Conservation (phyloP, 2,329 filamentous ascomycete genomes). For the Venturia asperata region DNA sequence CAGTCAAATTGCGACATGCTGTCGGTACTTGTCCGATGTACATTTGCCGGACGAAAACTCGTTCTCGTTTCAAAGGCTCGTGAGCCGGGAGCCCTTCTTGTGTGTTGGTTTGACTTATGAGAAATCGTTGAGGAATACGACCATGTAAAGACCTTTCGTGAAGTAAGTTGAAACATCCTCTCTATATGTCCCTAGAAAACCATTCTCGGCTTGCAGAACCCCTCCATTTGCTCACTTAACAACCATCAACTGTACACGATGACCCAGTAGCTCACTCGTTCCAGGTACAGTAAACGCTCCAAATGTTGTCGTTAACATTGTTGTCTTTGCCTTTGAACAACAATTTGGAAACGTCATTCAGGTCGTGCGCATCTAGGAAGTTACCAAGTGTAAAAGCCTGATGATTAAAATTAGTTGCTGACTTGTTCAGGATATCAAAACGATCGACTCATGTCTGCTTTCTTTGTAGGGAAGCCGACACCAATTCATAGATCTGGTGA, state of each 20-base stretch:
- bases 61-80: not conserved
- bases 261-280: not conserved
- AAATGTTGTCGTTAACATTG: not conserved
- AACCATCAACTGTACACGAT: too few species aligned
- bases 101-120: not conserved
- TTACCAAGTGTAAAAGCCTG: not conserved
- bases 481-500: not conserved
- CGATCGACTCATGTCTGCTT: not conserved
- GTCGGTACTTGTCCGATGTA: not conserved
- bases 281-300: not conserved
- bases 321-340: not conserved
- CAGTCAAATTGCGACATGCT: not conserved
- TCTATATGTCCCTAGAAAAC: too few species aligned
- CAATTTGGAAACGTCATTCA: not conserved
- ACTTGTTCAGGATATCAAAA: not conserved
- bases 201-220: too few species aligned
- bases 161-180: too few species aligned
- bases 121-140: not conserved
- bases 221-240: too few species aligned
- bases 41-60: not conserved
- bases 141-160: too few species aligned
- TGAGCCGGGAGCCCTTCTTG: not conserved
- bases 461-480: not conserved
- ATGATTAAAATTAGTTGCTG: not conserved
- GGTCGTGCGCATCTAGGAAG: not conserved